A percentile compares a stretch with the other conserved stretches of the same genome.
Conservation (phyloP, 1,139 yeast species). For the Debaryomyces sp. region DNA sequence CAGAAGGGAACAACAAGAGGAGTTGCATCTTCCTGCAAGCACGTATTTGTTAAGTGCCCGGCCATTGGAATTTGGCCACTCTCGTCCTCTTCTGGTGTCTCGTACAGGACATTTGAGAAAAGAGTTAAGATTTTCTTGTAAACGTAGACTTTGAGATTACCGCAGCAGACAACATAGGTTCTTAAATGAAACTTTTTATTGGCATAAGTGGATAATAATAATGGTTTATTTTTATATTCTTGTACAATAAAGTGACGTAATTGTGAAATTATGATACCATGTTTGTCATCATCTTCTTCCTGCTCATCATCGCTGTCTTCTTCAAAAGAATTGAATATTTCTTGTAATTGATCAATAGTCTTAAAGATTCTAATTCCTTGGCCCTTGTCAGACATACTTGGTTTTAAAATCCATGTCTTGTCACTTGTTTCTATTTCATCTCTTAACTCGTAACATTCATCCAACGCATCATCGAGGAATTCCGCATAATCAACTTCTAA, state of each 20-base stretch:
- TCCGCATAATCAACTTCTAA: slow-evolving; percentile 96
- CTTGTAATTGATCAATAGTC: slow-evolving; percentile 78
- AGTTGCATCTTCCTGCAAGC: slow-evolving; percentile 64
- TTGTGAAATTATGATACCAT: slow-evolving; percentile 80
- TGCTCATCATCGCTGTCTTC: slow-evolving; percentile 58
- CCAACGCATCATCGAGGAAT: slow-evolving; percentile 88
- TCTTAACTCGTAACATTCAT: slow-evolving; percentile 86
- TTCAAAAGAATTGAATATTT: slow-evolving; percentile 82
- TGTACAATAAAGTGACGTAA: slow-evolving; percentile 90
- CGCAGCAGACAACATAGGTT: slow-evolving; percentile 75
- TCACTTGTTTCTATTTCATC: slow-evolving; percentile 67
- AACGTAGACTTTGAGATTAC: slow-evolving; percentile 76
- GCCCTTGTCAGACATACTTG: slow-evolving; percentile 96
- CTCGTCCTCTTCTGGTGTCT: slow-evolving; percentile 35
- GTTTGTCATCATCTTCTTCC: slow-evolving; percentile 36
- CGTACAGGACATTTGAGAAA: slow-evolving; percentile 66
- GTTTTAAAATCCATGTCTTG: slow-evolving; percentile 87
- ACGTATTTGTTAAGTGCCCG: slow-evolving; percentile 91
- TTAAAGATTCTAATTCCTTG: slow-evolving; percentile 88
- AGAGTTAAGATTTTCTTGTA: slow-evolving; percentile 77
- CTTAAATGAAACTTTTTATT: slow-evolving; percentile 86
- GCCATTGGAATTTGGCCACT: slow-evolving; percentile 46
- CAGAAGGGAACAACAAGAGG: slow-evolving; percentile 69
- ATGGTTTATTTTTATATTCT: slow-evolving; percentile 68
- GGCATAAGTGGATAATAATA: slow-evolving; percentile 62